Base-by-base conservation (phyloP, 2,329 filamentous ascomycete species). In the Pyrenochaeta sp. region DNA sequence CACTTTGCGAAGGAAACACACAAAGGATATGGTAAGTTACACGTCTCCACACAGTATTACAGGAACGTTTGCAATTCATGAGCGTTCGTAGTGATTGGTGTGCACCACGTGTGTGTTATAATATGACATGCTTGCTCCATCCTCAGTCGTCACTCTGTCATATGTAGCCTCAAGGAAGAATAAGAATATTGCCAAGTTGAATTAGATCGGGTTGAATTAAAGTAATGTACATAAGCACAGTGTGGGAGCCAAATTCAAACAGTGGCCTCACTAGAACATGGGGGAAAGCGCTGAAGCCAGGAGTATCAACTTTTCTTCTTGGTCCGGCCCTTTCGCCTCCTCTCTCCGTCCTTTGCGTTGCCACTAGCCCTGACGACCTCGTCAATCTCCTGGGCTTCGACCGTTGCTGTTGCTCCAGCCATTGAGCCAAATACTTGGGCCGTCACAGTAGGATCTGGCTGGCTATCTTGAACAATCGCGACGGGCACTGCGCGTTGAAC, bases 271-370 rank as follows among this genome's bases (percentile, higher is more conserved):
- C 3, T 20, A 9, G 32, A 20, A 58, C 43, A 54, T 43, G n/a
- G 49, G 30, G 39, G 21, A 48, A 27, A 45, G 37, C 44, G 18
- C 17, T 35, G 35, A 15, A 30, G 29, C 15, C 14, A 35, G 43
- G 10, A 43, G 53, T n/a, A 35, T 60, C 37, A 63, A 15, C 31
- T 21, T 40, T 67, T 69, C 46, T 65, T 66, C 42, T 53, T 68
- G 47, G 53, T 65, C 44, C 61, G 58, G 30, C 65, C 55, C 52
- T 64, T 68, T 33, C 65, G 61, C 49, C 54, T 67, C 47, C 61
- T 57, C 45, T 72, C 69, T n/a, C 54, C 62, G 39, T 66, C 67
- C 39, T 60, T 69, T 5, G 56, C 54, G 36, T 60, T 60, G 14
- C 60, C 55, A 58, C 54, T 55, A 29, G 43, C 52, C 39, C 64